A percentile compares a stretch with the other conserved stretches of the same genome.
phyloP scores from a whole-genome alignment of 2,329 filamentous ascomycete species.

The Penicillium sp. region DNA sequence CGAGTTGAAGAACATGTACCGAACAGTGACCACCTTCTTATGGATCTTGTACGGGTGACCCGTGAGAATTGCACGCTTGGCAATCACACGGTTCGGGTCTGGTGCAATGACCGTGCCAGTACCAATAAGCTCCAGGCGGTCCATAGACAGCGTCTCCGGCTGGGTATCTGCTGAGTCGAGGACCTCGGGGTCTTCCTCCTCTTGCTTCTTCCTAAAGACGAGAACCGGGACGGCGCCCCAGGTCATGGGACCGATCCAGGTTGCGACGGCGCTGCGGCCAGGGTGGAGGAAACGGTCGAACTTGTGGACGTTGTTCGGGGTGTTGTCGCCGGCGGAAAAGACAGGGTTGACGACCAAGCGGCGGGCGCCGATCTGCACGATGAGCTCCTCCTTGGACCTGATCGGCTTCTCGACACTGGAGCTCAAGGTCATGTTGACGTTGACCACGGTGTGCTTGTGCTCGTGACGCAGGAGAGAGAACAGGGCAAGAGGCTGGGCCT shows the following conservation, averaged over 20 bases:
- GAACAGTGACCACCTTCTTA: slow-evolving; percentile 93
- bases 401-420: slow-evolving; percentile 74
- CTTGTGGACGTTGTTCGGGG: slow-evolving; percentile 96
- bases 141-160: slow-evolving; percentile 38
- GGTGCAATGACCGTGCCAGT: slow-evolving; percentile 86
- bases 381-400: slow-evolving; percentile 88
- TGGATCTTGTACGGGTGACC: slow-evolving; percentile 99
- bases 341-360: slow-evolving; percentile 86
- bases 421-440: slow-evolving; percentile 84
- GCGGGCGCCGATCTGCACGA: slow-evolving; percentile 87
- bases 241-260: slow-evolving; percentile 84
- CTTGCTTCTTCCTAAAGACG: slow-evolving; percentile 68
- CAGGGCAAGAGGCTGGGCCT: slow-evolving; percentile 65
- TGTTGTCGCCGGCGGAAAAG: slow-evolving; percentile 86
- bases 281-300: slow-evolving; percentile 91
- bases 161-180: slow-evolving; percentile 49
- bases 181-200: slow-evolving; percentile 40
- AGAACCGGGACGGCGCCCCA: slow-evolving; percentile 92
- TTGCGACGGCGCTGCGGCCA: slow-evolving; percentile 83
- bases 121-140: slow-evolving; percentile 69
- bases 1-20: slow-evolving; percentile 99
- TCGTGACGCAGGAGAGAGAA: slow-evolving; percentile 92
- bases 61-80: slow-evolving; percentile 90
- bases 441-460: slow-evolving; percentile 87
- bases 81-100: slow-evolving; percentile 73